Evolutionary conservation across 2,329 filamentous ascomycete genomes (phyloP).

Genomic region (Orbilia ellipsospora): DNA sequence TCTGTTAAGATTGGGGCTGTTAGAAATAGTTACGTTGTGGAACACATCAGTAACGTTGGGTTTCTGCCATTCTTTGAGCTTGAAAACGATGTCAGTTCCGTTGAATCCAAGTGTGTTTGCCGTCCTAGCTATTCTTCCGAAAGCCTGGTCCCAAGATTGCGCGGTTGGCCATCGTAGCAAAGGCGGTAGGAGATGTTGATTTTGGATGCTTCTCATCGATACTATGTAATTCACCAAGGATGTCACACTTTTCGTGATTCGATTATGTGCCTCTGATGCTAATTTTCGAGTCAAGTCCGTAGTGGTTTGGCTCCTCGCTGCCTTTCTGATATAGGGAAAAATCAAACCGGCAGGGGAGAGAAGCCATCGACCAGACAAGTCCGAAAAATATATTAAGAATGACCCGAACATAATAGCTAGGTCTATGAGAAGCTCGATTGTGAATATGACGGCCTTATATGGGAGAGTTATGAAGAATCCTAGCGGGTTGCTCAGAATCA

Average conservation of each 20-base stretch:
- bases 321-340: conserved; percentile 56
- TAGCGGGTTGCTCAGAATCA: conserved; percentile 58
- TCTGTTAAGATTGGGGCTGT: conserved; percentile 15
- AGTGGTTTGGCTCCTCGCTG: conserved; percentile 46
- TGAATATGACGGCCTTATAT: conserved; percentile 56
- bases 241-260: conserved; percentile 44
- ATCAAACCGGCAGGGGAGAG: conserved; percentile 53
- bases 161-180: conserved; percentile 33
- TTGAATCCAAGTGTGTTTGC: conserved; percentile 32
- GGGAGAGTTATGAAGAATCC: conserved; percentile 58
- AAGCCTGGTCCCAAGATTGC: conserved; percentile 31
- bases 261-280: conserved; percentile 58
- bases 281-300: conserved; percentile 56
- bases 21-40: conserved; percentile 13
- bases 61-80: conserved; percentile 27
- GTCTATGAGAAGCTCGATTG: conserved; percentile 58
- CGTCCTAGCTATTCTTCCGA: conserved; percentile 34
- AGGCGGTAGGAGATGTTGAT: conserved; percentile 18
- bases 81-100: conserved; percentile 31
- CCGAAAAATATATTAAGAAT: conserved; percentile 57
- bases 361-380: conserved; percentile 54
- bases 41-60: conserved; percentile 16
- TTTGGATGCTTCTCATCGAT: conserved; percentile 37
- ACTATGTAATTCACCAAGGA: conserved; percentile 31
- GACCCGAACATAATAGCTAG: conserved; percentile 57